Percentiles rank a stretch among this genome's conserved stretches.
phyloP scores from a whole-genome alignment of 768 basidiomycete species.

The Amanita fuliginea region DNA sequence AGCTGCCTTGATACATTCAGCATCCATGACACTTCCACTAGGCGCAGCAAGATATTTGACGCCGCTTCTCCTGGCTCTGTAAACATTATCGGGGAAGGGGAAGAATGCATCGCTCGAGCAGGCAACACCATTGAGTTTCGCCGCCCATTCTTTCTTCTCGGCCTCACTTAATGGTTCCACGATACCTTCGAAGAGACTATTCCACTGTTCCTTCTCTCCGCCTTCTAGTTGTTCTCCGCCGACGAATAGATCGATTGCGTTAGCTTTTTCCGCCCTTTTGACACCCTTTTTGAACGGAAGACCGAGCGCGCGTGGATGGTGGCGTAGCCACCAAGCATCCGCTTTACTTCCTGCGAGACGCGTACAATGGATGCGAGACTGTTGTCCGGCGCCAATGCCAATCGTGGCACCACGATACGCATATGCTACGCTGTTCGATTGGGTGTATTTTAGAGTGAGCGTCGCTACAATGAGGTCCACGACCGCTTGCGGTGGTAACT shows the following conservation, averaged over 20 bases:
- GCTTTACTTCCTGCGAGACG: conserved; percentile 95
- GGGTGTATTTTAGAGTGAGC: conserved; percentile 95
- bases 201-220: conserved; percentile 80
- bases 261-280: conserved; percentile 97
- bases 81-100: conserved; percentile 89
- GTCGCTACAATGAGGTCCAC: conserved; percentile 96
- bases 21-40: conserved; percentile 95
- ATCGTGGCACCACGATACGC: conserved; percentile 87
- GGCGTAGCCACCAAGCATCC: conserved; percentile 99
- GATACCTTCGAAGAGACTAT: conserved; percentile 66
- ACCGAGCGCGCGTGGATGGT: conserved; percentile 86
- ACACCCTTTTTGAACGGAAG: conserved; percentile 96
- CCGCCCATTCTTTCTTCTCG: conserved; percentile 63
- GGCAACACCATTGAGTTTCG: conserved; percentile 70
- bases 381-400: conserved; percentile 95
- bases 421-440: conserved; percentile 97
- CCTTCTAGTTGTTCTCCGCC: conserved; percentile 44
- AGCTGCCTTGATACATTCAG: conserved; percentile 91
- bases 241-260: conserved; percentile 96
- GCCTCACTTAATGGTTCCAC: conserved; percentile 41
- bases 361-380: conserved; percentile 98
- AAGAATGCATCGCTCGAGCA: conserved; percentile 50
- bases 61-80: conserved; percentile 85
- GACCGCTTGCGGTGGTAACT: conserved; percentile 69
- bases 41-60: conserved; percentile 88